Evolutionary conservation across 352 stramenopile species (phyloP), one percentile per base, ranked within the genome.

Genomic region (Peronospora destructor): DNA sequence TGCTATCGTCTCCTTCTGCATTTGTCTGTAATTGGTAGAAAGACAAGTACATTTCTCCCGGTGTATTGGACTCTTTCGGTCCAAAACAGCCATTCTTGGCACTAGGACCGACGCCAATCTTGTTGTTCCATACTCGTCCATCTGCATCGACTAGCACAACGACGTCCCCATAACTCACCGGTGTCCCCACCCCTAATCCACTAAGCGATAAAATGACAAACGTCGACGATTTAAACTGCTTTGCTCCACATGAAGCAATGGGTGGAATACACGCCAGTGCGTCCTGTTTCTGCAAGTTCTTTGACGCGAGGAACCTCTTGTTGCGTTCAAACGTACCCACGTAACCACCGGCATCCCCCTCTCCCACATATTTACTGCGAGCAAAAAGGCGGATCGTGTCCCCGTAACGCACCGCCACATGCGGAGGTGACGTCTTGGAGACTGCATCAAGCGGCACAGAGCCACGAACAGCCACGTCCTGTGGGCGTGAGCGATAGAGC

Each of bases 51-150:
- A 92, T 92, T 45, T 89, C 79, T 1, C 79, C 79, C 0, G 78
- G 73, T 0, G 65, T 76, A 41, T 90, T 86, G 14, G 63, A 61
- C 19, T 84, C 80, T 34, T 81, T 84, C 2, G 76, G 76, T 6
- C 79, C 74, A 51, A 92, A 84, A 63, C 83, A 85, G 4, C 82
- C 82, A 44, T 87, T 87, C 52, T 81, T 78, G n/a, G 74, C 84
- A 26, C 76, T 86, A 2, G 79, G 79, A 0, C 76, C 76, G 5
- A 81, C 64, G 41, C 82, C 75, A 51, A 88, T 87, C 50, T 92
- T 92, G 71, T 91, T 92, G 66, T 92, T 92, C 82, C 82, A 92
- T 6, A 91, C 77, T 34, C 61, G 58, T 12, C 69, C 72, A 34
- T 59, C 51, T 29, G 75, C 66, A 45, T 92, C 75, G 25, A 85